Percentiles rank a stretch among this genome's conserved stretches.
Conservation (phyloP, 225 moss, liverwort and hornwort species). For the Bryum argenteum region DNA sequence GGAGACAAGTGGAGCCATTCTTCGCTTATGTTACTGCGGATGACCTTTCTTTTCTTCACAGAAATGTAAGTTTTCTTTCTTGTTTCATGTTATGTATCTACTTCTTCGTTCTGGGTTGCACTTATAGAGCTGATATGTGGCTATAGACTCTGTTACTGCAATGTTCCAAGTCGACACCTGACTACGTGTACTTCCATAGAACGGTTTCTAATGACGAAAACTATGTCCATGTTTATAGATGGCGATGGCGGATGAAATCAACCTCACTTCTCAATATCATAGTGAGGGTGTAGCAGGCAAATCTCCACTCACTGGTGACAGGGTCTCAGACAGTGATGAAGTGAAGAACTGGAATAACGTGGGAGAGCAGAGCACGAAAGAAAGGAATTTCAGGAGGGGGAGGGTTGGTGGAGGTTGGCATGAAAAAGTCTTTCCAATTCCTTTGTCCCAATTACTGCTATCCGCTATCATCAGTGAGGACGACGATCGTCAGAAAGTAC, state of each 20-base stretch:
- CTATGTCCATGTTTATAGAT: constrained; percentile 37
- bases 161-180: not conserved
- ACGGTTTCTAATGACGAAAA: constrained; percentile 9
- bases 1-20: constrained; percentile 87
- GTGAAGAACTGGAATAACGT: constrained; percentile 58
- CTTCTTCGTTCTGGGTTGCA: not conserved
- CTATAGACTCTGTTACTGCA: not conserved
- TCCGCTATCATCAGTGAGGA: constrained; percentile 78
- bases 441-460: constrained; percentile 74
- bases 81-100: not conserved
- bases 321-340: constrained; percentile 71
- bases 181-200: not conserved
- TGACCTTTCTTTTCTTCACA: constrained; percentile 62
- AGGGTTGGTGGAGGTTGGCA: constrained; percentile 67
- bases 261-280: constrained; percentile 53
- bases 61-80: constrained; percentile 52
- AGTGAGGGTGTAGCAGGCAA: constrained; percentile 50
- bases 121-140: not conserved
- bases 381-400: constrained; percentile 61
- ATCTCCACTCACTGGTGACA: constrained; percentile 64
- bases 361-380: constrained; percentile 57
- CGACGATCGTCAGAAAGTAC: constrained; percentile 42
- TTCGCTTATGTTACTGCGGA: constrained; percentile 72
- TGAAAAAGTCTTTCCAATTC: constrained; percentile 77
- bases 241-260: constrained; percentile 42